Base-by-base conservation (phyloP, 2,329 filamentous ascomycete species). In the Gyromitra esculenta region DNA sequence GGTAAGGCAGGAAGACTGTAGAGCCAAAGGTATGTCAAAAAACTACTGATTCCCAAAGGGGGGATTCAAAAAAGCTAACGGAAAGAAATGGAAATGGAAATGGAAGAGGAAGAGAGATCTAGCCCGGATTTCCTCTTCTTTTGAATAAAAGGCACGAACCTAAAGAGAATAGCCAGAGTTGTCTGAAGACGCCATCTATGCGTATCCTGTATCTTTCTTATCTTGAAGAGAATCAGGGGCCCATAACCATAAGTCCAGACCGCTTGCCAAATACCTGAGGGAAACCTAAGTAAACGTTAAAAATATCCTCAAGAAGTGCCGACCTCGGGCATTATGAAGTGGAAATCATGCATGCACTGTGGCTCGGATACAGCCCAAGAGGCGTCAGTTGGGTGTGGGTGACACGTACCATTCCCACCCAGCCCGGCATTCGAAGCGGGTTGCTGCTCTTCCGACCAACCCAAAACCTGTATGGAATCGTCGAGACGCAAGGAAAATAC, bases 131-230 rank as follows among this genome's bases (percentile, higher is more conserved):
- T 48, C 25, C 56, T 59, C 11, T 56, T 62, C 25, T 62, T 37
- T 72, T 72, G 50, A 65, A 59, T 39, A 48, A 15, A 57, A 48
- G 39, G 5, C 54, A 77, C 80, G 76, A 79, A 85, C 83, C 83
- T 84, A 54, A 85, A 83, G 69, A 87, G 72, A 65, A 86, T 83
- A 69, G 85, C 85, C 50, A 85, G 81, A 52, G 89, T 87, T 41
- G 89, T 91, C 81, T 91, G 90, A 5, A 87, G 81, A 9, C 89
- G 85, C 90, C 90, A 92, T 72, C 89, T 88, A 80, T 91, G 88
- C 5, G 89, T 89, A 80, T 92, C 90, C 39, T 85, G 85, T 79
- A 92, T 88, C 25, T 85, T 84, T 6, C 89, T 86, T 48, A 89
- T 87, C 79, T 87, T 86, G 86, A 87, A 91, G 2, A 91, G 85